Conservation (phyloP, 164 flowering plant genomes). For the Dillenia suffruticosa region DNA sequence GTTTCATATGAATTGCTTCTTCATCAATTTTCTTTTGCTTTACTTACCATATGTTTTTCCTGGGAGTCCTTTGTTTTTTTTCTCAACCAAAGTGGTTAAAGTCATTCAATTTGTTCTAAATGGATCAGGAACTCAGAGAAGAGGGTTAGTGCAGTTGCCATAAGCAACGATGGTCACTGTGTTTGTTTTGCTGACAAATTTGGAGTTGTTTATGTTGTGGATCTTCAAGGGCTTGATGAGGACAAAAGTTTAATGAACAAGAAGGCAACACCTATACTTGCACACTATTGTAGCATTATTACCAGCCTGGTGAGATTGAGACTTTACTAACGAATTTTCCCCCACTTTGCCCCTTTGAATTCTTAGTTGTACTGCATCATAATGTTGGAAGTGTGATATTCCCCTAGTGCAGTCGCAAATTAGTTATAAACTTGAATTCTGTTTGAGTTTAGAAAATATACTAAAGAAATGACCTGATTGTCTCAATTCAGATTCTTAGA, state of each 20-base stretch:
- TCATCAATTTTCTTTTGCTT: no score
- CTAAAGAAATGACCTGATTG: no score
- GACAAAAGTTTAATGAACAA: conserved; percentile 20
- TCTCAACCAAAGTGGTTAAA: no score
- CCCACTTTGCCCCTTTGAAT: background rate
- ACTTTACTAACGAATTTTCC: background rate
- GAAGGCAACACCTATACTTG: conserved; percentile 67
- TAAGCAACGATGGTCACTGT: conserved; percentile 59
- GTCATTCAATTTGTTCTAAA: background rate
- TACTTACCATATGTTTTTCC: no score
- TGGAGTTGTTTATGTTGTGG: conserved; percentile 83
- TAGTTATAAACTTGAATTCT: no score
- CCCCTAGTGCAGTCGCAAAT: no score
- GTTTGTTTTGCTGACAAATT: conserved; percentile 94
- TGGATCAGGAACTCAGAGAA: conserved; percentile 75
- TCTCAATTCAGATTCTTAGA: no score
- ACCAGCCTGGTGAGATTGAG: conserved; percentile 66
- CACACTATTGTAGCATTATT: conserved; percentile 95
- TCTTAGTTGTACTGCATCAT: background rate
- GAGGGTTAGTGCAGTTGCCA: conserved; percentile 89
- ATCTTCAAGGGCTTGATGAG: conserved; percentile 28
- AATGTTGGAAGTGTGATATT: no score
- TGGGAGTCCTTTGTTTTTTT: no score
- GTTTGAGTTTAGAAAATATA: no score
- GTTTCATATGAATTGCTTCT: no score